Evolutionary conservation across 1,139 yeast genomes (phyloP).

Genomic region (Meyerozyma sp.): DNA sequence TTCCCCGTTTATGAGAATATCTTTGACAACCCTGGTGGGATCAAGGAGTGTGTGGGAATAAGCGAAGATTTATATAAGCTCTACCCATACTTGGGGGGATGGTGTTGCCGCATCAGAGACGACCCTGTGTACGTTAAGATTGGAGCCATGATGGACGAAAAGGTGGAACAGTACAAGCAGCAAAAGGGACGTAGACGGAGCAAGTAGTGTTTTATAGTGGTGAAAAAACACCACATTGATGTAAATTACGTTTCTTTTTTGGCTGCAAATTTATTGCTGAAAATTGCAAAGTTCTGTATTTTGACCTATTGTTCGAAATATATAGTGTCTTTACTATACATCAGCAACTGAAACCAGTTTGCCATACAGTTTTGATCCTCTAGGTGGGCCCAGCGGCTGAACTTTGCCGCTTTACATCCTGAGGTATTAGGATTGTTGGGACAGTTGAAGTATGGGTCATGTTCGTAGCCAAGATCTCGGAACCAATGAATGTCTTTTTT

Average conservation of each 20-base stretch:
- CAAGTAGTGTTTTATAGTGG: background rate
- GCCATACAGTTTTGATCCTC: slow-evolving; percentile 68
- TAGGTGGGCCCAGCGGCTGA: slow-evolving; percentile 38
- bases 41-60: slow-evolving; percentile 11
- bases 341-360: slow-evolving; percentile 62
- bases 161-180: background rate
- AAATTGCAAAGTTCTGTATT: background rate
- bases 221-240: background rate
- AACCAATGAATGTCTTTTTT: slow-evolving; percentile 76
- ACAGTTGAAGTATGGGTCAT: slow-evolving; percentile 71
- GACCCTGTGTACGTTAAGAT: slow-evolving; percentile 7
- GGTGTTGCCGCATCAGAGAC: slow-evolving; percentile 8
- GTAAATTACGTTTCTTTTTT: background rate
- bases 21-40: slow-evolving; percentile 12
- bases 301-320: background rate
- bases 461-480: slow-evolving; percentile 77
- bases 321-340: slow-evolving; percentile 20
- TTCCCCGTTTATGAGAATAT: slow-evolving; percentile 30
- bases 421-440: slow-evolving; percentile 40
- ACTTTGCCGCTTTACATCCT: slow-evolving; percentile 40
- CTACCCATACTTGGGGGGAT: slow-evolving; percentile 10
- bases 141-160: background rate
- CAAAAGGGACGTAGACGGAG: background rate
- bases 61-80: slow-evolving; percentile 8
- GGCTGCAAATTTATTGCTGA: background rate